Evolutionary conservation across 352 stramenopile genomes (phyloP), one percentile per base, ranked within the genome.

Genomic region (Globisporangium viniferum): DNA sequence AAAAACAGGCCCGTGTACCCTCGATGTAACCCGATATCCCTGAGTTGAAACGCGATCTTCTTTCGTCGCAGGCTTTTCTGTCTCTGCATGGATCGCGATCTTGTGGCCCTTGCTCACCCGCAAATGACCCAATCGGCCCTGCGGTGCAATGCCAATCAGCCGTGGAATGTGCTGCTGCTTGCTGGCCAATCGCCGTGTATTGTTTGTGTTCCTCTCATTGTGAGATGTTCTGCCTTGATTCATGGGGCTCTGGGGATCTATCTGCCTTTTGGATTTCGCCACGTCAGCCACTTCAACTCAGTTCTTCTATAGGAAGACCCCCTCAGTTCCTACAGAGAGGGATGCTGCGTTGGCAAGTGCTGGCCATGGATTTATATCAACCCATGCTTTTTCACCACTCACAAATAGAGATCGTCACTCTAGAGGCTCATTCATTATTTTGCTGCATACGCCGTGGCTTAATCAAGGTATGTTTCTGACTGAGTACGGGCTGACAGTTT

Each of bases 401-500:
- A 20, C 51, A 57, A 10, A 10, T 18, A 57, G 12, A 14, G 10
- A 14, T 35, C 51, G 14, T 59, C 15, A 58, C 14, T 22, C 5
- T 20, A 24, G 29, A 27, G 15, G 1, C 14, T 27, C 54, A 27
- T 60, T 44, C 29, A 27, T 44, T 44, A 46, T 33, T 33, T 3
- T 33, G 31, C 29, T 60, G 55, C 54, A 24, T 44, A n/a, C 18
- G 54, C 41, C 18, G 4, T 36, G 29, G 54, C 54, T 24, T 44
- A 44, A n/a, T 15, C 29, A 44, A 44, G 44, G n/a, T 27, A 31
- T 31, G 20, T 31, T 22, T 60, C 15, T 27, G 14, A 6, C 39
- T 12, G 27, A 41, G 36, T 7, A 29, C n/a, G 9, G n/a, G 2
- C 24, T 36, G n/a, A 74, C 39, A 69, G 27, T 81, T 69, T 76